Base-by-base conservation (phyloP, 345 rosid species). In the Crucihimalaya himalaica region DNA sequence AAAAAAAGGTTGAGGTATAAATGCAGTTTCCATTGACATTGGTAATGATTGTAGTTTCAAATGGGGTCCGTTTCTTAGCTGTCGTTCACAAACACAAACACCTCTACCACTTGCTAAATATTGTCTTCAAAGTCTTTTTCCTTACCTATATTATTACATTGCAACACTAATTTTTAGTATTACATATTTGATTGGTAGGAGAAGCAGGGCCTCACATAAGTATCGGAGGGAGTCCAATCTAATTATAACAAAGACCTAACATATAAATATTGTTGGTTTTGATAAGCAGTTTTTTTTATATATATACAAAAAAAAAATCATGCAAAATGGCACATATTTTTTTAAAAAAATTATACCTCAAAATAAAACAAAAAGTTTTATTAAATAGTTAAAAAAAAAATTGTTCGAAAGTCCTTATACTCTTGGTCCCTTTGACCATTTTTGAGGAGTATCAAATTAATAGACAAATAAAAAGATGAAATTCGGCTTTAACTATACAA, bases 61-160 rank as follows among this genome's bases (percentile, higher is more conserved):
- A 56, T 50, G 20, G 78, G 78, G 78, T 65, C 78, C 51, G 8
- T 65, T 46, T 25, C 42, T 65, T 65, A 73, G 78, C 66, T 73
- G 77, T 73, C 37, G 21, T 56, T 73, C 71, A 65, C 52, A 56
- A 65, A 65, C 39, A 60, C 35, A 58, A 52, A 58, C 47, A 67
- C 56, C 73, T 66, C 66, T 48, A 8, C 72, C 78, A 46, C 72
- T 66, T 39, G 32, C 64, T 3, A 42, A 31, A 45, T 57, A 25
- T 51, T 51, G 69, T 20, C 18, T 56, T 53, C 50, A 55, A 55
- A 64, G 29, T 66, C 59, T 0, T 64, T 73, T 73, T 63, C 66
- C 5, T 31, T 21, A 34, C 20, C 65, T 65, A 54, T 55, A 55
- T 73, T 73, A 52, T 55, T 63, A 73, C 71, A 52, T 7, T 63